Base-by-base conservation (phyloP, 345 rosid species). In the Populus simonii region DNA sequence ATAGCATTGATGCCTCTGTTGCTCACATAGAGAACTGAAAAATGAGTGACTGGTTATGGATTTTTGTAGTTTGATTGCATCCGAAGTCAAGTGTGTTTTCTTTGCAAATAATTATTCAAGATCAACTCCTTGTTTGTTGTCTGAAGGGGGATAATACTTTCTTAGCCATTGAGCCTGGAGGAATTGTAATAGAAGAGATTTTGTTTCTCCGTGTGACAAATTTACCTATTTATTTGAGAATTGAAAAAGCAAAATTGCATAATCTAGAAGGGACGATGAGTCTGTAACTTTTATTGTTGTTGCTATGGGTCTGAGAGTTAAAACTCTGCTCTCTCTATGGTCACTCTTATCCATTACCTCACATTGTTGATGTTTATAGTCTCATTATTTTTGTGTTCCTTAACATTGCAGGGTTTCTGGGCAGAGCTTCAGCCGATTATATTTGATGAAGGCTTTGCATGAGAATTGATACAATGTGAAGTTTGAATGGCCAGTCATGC, bases 351-450 rank as follows among this genome's bases (percentile, higher is more conserved):
- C 35, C 4, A 1, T 22, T 2, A 13, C 68, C 17, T 10, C 13
- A 62, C 16, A 31, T 27, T 1, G 5, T 22, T 33, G 33, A 18
- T 38, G 49, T 7, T 65, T 8, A 13, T 29, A 33, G 45, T 47
- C 55, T 29, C 73, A 31, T 35, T 36, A 0, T 23, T 3, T 35
- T 15, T 65, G 11, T 65, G 22, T 22, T 1, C 13, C 18, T 12
- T 29, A 20, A 63, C 29, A 41, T 62, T 86, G 85, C 96, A 96
- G 99, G 85, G 99, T 92, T 83, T 85, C 97, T 16, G 99, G 98
- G 38, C 99, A 94, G 87, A 96, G 87, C 90, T 94, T 92, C 88
- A 90, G 88, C 86, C 89, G 92, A 81, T 82, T 96, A 45, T 89
- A 90, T 82, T 82, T 96, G 83, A 88, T 84, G 88, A 94, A 96